Evolutionary conservation across 2,329 filamentous ascomycete species (phyloP).

Genomic region (Phyllosticta citribraziliensis): DNA sequence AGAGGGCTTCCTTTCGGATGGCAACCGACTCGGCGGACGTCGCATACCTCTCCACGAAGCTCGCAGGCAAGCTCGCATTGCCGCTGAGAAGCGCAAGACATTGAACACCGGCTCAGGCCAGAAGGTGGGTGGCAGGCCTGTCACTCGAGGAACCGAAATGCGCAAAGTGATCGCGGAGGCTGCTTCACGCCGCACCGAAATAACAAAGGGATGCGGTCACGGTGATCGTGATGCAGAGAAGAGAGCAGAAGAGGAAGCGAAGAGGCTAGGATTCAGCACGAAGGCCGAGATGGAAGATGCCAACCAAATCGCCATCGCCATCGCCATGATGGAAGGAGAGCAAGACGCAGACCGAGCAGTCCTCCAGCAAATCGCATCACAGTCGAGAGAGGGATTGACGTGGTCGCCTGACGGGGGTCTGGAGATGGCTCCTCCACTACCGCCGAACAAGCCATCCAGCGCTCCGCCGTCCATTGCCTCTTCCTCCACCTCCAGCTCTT

Average conservation of each 20-base stretch:
- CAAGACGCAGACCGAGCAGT: slow-evolving; percentile 53
- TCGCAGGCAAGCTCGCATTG: slow-evolving; percentile 60
- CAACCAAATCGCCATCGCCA: slow-evolving; percentile 76
- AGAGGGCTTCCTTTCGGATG: slow-evolving; percentile 73
- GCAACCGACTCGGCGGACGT: slow-evolving; percentile 61
- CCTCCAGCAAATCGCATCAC: slow-evolving; percentile 38
- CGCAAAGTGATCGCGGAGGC: slow-evolving; percentile 63
- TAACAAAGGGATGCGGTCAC: slow-evolving; percentile 66
- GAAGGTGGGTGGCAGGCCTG: slow-evolving; percentile 56
- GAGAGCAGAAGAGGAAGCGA: slow-evolving; percentile 55
- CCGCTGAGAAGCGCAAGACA: slow-evolving; percentile 59
- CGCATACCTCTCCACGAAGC: slow-evolving; percentile 60
- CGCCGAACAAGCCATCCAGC: slow-evolving; percentile 1
- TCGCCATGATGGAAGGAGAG: slow-evolving; percentile 77
- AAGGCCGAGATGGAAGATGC: slow-evolving; percentile 81
- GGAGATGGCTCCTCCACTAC: slow-evolving; percentile 21
- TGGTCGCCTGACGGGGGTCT: slow-evolving; percentile 29
- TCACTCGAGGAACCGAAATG: slow-evolving; percentile 55
- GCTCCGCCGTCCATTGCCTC: background rate
- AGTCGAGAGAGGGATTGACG: slow-evolving; percentile 23
- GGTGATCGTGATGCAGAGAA: slow-evolving; percentile 56
- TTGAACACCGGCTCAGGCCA: slow-evolving; percentile 56
- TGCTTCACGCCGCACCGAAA: slow-evolving; percentile 54
- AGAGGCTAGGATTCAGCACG: slow-evolving; percentile 63
- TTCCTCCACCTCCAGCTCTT: background rate